These are phyloP conservation scores for Escovopsis sp. DNA, from an alignment of 2,329 filamentous ascomycete species.

Conservation along the genomic window DNA sequence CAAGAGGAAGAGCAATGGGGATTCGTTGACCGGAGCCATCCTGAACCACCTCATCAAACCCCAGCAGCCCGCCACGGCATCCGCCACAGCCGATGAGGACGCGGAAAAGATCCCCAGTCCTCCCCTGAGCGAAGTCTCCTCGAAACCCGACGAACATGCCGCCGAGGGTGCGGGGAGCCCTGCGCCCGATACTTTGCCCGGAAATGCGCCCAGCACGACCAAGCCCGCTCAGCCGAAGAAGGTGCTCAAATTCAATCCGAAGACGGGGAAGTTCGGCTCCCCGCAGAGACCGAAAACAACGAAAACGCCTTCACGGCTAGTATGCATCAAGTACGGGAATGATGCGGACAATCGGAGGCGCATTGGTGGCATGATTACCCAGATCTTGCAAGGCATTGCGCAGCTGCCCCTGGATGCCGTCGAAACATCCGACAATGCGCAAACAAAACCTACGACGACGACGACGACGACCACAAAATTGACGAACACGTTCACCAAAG, in stretches of 20 bases:
- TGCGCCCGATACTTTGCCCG: constrained; percentile 1
- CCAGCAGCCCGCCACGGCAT: not conserved
- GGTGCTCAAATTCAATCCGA: constrained; percentile 41
- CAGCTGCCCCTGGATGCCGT: constrained; percentile 12
- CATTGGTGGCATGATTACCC: constrained; percentile 46
- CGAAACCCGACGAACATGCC: constrained; percentile 1
- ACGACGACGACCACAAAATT: not conserved
- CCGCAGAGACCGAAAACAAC: constrained; percentile 39
- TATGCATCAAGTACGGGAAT: constrained; percentile 44
- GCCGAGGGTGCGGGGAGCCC: constrained; percentile 1
- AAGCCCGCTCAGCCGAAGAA: constrained; percentile 23
- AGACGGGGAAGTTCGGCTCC: constrained; percentile 47
- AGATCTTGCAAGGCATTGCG: constrained; percentile 35
- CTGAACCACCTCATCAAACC: constrained; percentile 6
- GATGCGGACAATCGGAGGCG: constrained; percentile 28
- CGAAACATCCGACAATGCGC: constrained; percentile 10
- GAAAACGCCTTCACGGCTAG: constrained; percentile 24
- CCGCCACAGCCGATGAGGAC: not conserved
- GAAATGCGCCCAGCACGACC: constrained; percentile 1
- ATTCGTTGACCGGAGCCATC: constrained; percentile 6
- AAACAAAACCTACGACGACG: not conserved
- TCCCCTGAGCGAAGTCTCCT: constrained; percentile 7
- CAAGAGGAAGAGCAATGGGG: constrained; percentile 9
- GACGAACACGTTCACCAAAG: constrained; percentile 8
- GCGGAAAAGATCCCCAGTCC: constrained; percentile 5